Base-by-base conservation (phyloP, 73 alveolate genomes). In the Paramecium octaurelia region DNA sequence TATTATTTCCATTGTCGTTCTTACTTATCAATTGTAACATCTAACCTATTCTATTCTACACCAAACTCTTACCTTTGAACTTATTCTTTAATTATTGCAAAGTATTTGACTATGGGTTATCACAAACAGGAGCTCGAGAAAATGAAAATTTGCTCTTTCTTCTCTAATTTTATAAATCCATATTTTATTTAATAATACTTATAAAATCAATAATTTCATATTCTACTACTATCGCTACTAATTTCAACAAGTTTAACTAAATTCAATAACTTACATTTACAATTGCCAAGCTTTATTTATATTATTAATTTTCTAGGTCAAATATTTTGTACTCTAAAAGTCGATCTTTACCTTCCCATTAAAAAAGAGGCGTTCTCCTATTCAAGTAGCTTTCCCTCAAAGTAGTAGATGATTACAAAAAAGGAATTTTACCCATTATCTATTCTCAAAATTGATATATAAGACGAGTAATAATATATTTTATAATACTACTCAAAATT, bases 91-190 rank as follows among this genome's bases (percentile, higher is more conserved):
- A 42, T 36, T 75, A 38, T 8, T 75, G 18, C 21, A 75, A 75
- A 35, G 88, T 42, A 21, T 36, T 29, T 38, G 38, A 3, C n/a
- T 29, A 42, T 4, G 23, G n/a, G 18, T 16, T 42, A 8, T 35
- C 58, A 29, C 46, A n/a, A 12, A 75, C 21, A 6, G 88, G 88
- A 35, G 58, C 58, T 18, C 88, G 88, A 75, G 88, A 75, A 75
- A 75, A 75, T 2, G 88, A 75, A 38, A 75, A 75, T 42, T 75
- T 75, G 27, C 84, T 64, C 84, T 64, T 64, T 64, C 84, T 27
- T 34, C 84, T 64, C 84, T 64, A 64, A 54, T 54, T 54, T 54
- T 54, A 54, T n/a, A n/a, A 16, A 54, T 54, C 69, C 69, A 54
- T 54, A 54, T 54, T 20, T 54, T 54, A 54, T 54, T 54, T 54